Percentiles rank a stretch among this genome's conserved stretches.
Evolutionary conservation across 306 rosid species (phyloP).

Genomic region (Dryas octopetala): DNA sequence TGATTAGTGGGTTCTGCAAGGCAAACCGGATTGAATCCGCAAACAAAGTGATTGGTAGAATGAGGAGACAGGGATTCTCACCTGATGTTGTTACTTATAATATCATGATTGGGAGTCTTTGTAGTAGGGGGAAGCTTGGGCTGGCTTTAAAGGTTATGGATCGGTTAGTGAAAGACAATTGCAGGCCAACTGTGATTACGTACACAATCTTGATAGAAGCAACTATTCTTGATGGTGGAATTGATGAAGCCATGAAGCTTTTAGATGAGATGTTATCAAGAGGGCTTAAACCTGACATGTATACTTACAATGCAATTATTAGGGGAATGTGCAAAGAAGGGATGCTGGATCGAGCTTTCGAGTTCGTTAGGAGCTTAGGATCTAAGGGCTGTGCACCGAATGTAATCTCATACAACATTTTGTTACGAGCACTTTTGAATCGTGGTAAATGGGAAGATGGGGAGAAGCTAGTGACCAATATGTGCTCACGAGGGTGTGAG

Average conservation of each 20-base stretch:
- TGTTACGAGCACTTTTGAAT: constrained; percentile 58
- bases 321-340: constrained; percentile 77
- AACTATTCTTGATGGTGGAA: constrained; percentile 59
- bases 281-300: constrained; percentile 73
- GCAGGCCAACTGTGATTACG: constrained; percentile 74
- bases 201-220: constrained; percentile 85
- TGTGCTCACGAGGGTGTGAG: constrained; percentile 58
- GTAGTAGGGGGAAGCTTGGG: constrained; percentile 59
- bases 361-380: constrained; percentile 44
- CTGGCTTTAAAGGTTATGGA: constrained; percentile 59
- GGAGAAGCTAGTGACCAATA: constrained; percentile 53
- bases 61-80: constrained; percentile 61
- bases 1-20: constrained; percentile 68
- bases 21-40: constrained; percentile 61
- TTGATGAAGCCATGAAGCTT: constrained; percentile 64
- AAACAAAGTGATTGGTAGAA: constrained; percentile 57
- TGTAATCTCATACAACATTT: constrained; percentile 61
- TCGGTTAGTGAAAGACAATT: constrained; percentile 59
- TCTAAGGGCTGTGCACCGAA: constrained; percentile 61
- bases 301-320: constrained; percentile 61
- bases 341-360: constrained; percentile 65
- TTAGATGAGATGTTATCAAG: constrained; percentile 67
- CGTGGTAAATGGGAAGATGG: constrained; percentile 66
- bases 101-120: constrained; percentile 76
- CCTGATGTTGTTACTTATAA: constrained; percentile 83